Evolutionary conservation across 139 green algal genomes (phyloP), one percentile per base, ranked within the genome.

Genomic region (Eudorina sp.): DNA sequence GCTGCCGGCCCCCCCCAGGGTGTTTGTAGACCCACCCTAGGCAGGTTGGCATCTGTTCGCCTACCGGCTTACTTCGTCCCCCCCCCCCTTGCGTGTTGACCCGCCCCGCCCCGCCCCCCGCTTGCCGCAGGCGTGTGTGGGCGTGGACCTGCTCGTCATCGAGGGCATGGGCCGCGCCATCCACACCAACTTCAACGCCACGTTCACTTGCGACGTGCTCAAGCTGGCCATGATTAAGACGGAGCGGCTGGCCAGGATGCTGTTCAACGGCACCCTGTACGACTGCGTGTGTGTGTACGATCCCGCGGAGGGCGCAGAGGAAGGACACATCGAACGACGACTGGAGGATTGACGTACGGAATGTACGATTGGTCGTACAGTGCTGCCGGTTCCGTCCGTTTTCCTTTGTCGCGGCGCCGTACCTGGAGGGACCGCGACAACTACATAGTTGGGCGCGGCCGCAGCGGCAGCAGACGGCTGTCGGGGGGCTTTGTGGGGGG

Each of bases 201-300:
- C 51, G 19, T 96, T 98, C 90, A 94, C 89, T 43, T 99, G 97
- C 85, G 96, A 98, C 86, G 85, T 90, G 1, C 90, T 99, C 53
- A 99, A 99, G 94, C 95, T 99, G 45, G 97, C 97, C 19, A 99
- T 99, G 97, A 97, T 99, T 75, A 99, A 99, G 90, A 99, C 98
- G 27, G 87, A 95, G 84, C 92, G 96, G 21, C 86, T 99, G 25
- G 98, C 98, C 0, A 83, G 94, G 36, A 92, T 83, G 45, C 92
- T 99, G 45, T 98, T 99, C 79, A 58, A 77, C 3, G 97, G 97
- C 16, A 82, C 93, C 2, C 90, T 99, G 9, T 99, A 98, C 86
- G 97, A 99, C 83, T 99, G 96, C 86, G 91, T 99, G n/a, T 99
- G 97, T 89, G 60, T 87, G 27, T 88, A 38, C 27, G 68, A 69